Conservation (phyloP, 306 rosid species). For the Echinosophora koreensis region DNA sequence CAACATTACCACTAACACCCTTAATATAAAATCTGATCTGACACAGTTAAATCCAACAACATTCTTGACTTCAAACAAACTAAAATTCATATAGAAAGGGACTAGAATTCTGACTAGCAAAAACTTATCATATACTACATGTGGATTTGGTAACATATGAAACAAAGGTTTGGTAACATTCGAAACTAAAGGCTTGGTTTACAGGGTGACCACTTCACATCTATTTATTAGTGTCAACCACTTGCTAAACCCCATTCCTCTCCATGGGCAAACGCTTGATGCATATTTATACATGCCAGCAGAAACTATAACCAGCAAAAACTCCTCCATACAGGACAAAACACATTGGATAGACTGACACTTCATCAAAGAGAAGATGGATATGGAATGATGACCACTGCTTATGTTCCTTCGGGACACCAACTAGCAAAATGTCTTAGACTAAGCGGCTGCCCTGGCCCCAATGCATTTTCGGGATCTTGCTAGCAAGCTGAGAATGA, state of each 20-base stretch:
- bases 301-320: constrained; percentile 1
- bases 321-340: neutral
- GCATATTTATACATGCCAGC: constrained; percentile 11
- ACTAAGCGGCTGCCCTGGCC: too few species aligned
- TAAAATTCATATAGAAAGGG: neutral
- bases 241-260: constrained; percentile 9
- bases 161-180: neutral
- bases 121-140: constrained; percentile 13
- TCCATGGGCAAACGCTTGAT: constrained; percentile 23
- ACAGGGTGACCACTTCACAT: constrained; percentile 33
- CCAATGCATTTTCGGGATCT: too few species aligned
- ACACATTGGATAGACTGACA: too few species aligned
- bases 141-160: constrained; percentile 15
- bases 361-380: too few species aligned
- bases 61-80: constrained; percentile 30
- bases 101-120: constrained; percentile 26
- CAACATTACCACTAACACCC: constrained; percentile 32
- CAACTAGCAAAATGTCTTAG: too few species aligned
- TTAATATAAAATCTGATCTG: constrained; percentile 10
- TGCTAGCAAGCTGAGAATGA: too few species aligned
- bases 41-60: constrained; percentile 37
- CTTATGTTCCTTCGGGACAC: too few species aligned
- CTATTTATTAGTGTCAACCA: constrained; percentile 18
- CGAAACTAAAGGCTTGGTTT: constrained; percentile 6
- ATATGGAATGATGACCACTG: too few species aligned